Evolutionary conservation across 352 stramenopile species (phyloP), one percentile per base, ranked within the genome.

Genomic region (Aphanomyces stellatus): DNA sequence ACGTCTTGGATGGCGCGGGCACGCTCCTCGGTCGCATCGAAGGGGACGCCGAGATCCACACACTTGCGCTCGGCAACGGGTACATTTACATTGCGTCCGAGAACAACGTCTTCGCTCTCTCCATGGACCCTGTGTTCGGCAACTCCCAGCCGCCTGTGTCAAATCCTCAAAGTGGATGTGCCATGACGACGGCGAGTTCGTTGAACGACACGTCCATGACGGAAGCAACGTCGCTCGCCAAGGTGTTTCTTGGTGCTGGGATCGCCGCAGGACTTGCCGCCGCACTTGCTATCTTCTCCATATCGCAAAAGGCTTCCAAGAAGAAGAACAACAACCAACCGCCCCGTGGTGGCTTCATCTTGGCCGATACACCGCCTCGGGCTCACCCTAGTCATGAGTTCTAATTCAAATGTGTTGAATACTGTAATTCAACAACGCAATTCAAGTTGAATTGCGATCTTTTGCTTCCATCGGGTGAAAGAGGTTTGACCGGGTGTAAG

Each of bases 51-150:
- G 69, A 73, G 27, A 70, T 93, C 0, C 80, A 77, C 37, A 86
- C 75, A 19, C 37, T 93, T 31, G 73, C 80, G 4, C 77, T 93
- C 65, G 82, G 82, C 22, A 78, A 82, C 27, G 85, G 85, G 35
- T 81, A 80, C 68, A 78, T 93, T 65, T 93, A 91, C 72, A 71
- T 93, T 60, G 80, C 85, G 11, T 79, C 82, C 62, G 70, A 61
- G 51, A 88, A 87, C 68, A 84, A 79, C 34, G 71, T 93, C 46
- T 79, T 90, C 67, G 81, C 82, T 25, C 81, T 90, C 66, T 74
- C 75, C 24, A 80, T 72, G 27, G 77, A 76, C 31, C 69, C 81
- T 53, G 17, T 7, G 19, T 57, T 49, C 25, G 28, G 28, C 0
- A 60, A 46, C 46, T 67, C 60, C 24, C 60, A 67, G 27, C 17